Evolutionary conservation across 208 protist genomes (phyloP), one percentile per base, ranked within the genome.

Genomic region (Naegleria lovaniensis): DNA sequence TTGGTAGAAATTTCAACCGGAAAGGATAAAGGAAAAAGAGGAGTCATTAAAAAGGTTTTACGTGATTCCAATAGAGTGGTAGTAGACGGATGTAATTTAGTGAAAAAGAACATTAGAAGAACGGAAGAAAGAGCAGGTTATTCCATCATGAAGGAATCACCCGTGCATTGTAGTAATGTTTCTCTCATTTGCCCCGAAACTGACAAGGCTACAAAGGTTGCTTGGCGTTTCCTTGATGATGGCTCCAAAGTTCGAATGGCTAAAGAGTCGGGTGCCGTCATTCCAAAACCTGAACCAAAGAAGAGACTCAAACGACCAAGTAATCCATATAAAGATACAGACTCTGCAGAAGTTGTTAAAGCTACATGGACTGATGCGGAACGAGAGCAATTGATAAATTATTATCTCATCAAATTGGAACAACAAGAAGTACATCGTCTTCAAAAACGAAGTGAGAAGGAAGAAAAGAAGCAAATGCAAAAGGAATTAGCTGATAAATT

Each of bases 1-100:
- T 83, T 89, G 36, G 91, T 92, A 5, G 43, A 92, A 43, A 83
- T 92, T 52, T 43, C 91, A 9, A 41, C 38, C 40, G 91, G 91
- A 33, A 48, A 39, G 40, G 91, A 92, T 33, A 39, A 9, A 38
- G 91, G 91, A 59, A 90, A 91, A 51, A 0, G 91, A 90, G 91
- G 85, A 52, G 48, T 76, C 7, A 88, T 92, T 29, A 90, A 55
- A 38, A 51, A 84, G 29, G 86, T 90, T 43, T 85, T 89, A 15
- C 55, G 91, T 67, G 33, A 92, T 25, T 48, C 41, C 11, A 90
- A 92, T 83, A 33, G 85, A 36, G 4, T 92, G 2, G 33, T 92
- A 25, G 88, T 92, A 5, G 79, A 85, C 22, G 91, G 91, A 55
- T 41, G 39, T 59, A 92, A 91, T 51, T 83, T 91, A 16, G 48